A percentile compares a stretch with the other conserved stretches of the same genome.
Evolutionary conservation across 2,329 filamentous ascomycete genomes (phyloP).

Genomic region (Neocucurbitaria cava): DNA sequence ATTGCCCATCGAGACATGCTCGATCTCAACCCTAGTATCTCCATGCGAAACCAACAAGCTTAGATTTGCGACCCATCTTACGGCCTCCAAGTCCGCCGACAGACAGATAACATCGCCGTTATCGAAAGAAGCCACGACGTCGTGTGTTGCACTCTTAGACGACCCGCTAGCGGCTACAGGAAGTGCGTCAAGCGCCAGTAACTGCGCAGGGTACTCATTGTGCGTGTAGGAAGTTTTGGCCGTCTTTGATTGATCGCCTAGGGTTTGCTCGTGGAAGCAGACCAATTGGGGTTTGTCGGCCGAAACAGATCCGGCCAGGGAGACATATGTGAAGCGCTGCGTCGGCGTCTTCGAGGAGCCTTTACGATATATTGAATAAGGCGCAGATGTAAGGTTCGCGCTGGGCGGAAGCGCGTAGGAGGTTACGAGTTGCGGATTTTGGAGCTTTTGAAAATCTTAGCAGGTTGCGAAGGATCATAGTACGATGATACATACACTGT

Average conservation of each 20-base stretch:
- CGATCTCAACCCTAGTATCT: constrained; percentile 29
- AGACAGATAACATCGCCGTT: constrained; percentile 69
- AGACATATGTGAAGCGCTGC: constrained; percentile 64
- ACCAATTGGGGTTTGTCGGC: constrained; percentile 60
- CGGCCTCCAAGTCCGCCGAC: constrained; percentile 58
- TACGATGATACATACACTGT: constrained; percentile 58
- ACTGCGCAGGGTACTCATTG: constrained; percentile 28
- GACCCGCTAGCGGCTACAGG: constrained; percentile 30
- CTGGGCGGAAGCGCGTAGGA: constrained; percentile 69
- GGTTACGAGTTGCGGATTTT: constrained; percentile 65
- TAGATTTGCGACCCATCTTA: constrained; percentile 43
- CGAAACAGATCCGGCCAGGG: constrained; percentile 54
- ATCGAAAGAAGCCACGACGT: constrained; percentile 65
- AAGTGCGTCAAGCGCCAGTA: constrained; percentile 43
- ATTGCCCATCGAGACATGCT: constrained; percentile 44
- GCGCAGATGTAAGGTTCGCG: constrained; percentile 63
- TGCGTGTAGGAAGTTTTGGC: constrained; percentile 39
- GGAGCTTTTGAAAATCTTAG: constrained; percentile 54
- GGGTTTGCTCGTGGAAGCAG: constrained; percentile 60
- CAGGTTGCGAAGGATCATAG: constrained; percentile 3
- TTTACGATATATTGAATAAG: constrained; percentile 65
- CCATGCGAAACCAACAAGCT: constrained; percentile 24
- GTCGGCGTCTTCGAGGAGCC: constrained; percentile 51
- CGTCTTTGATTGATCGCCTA: constrained; percentile 43
- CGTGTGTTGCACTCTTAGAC: constrained; percentile 35